A percentile compares a stretch with the other conserved stretches of the same genome.
Conservation (phyloP, 2,329 filamentous ascomycete species). For the Penicillium vulpinum region DNA sequence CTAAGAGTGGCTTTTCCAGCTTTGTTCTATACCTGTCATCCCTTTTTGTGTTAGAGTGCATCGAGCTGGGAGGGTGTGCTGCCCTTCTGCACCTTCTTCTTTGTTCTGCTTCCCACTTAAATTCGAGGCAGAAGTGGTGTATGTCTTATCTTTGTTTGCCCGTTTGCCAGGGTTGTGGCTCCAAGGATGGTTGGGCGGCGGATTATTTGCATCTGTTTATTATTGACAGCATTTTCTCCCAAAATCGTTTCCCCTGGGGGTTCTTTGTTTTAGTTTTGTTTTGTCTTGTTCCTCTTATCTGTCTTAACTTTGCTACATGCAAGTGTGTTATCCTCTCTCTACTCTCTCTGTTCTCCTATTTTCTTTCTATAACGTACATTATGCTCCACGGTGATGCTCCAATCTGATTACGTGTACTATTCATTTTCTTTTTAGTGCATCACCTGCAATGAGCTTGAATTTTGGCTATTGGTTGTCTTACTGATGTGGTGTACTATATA, state of each 20-base stretch:
- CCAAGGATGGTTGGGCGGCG: constrained; percentile 15
- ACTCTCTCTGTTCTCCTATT: not conserved
- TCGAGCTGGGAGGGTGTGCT: constrained; percentile 14
- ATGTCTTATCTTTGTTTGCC: constrained; percentile 9
- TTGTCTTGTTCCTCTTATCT: constrained; percentile 23
- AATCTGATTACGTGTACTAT: constrained; percentile 10
- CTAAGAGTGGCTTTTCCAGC: constrained; percentile 33
- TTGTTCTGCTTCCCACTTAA: constrained; percentile 14
- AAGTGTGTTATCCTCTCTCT: constrained; percentile 5
- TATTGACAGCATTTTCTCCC: constrained; percentile 15
- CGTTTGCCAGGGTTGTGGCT: constrained; percentile 12
- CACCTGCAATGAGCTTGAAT: not conserved
- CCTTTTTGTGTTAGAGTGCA: constrained; percentile 26
- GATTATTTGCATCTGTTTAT: constrained; percentile 15
- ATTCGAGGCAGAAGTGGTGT: constrained; percentile 11
- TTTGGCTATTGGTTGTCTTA: not conserved
- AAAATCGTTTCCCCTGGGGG: constrained; percentile 21
- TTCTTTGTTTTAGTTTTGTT: constrained; percentile 17
- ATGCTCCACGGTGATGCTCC: constrained; percentile 7
- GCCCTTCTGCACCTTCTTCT: constrained; percentile 5
- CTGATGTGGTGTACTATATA: not conserved
- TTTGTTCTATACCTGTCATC: constrained; percentile 21
- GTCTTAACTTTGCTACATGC: constrained; percentile 10
- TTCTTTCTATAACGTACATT: constrained; percentile 22
- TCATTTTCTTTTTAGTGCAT: not conserved